Conservation (phyloP, 2,329 filamentous ascomycete species). For the Stagonosporopsis tanaceti region DNA sequence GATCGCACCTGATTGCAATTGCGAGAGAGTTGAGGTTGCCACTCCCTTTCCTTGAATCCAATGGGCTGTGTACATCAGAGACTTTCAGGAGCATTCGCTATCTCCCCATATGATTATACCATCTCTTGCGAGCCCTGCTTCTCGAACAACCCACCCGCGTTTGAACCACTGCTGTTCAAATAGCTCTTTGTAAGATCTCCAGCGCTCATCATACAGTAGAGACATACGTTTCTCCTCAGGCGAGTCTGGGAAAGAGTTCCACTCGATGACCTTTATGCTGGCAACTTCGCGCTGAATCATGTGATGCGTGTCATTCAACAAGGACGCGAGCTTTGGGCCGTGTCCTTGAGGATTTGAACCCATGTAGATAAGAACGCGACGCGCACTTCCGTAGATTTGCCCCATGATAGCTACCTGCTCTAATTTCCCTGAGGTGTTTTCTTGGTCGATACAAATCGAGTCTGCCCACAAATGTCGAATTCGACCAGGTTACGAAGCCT, state of each 20-base stretch:
- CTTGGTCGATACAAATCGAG: not conserved
- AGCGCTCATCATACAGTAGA: not conserved
- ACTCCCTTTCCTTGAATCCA: no score
- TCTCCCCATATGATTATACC: not conserved
- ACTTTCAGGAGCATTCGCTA: not conserved
- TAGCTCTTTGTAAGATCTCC: not conserved
- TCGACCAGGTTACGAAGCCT: not conserved
- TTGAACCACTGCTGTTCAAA: not conserved
- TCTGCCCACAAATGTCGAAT: not conserved
- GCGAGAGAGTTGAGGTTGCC: no score
- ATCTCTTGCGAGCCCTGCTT: not conserved
- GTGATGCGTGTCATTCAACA: not conserved
- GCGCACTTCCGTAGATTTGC: not conserved
- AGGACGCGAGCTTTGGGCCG: not conserved
- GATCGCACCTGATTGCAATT: no score
- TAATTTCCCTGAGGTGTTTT: not conserved
- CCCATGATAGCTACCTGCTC: not conserved
- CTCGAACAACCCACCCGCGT: not conserved
- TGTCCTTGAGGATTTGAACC: not conserved
- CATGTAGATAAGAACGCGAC: not conserved
- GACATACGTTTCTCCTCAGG: not conserved
- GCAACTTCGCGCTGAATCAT: not conserved
- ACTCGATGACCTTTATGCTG: not conserved
- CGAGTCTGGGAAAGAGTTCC: not conserved
- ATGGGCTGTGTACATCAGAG: not conserved